Base-by-base conservation (phyloP, 306 rosid genomes). In the Mimosa pudica region DNA sequence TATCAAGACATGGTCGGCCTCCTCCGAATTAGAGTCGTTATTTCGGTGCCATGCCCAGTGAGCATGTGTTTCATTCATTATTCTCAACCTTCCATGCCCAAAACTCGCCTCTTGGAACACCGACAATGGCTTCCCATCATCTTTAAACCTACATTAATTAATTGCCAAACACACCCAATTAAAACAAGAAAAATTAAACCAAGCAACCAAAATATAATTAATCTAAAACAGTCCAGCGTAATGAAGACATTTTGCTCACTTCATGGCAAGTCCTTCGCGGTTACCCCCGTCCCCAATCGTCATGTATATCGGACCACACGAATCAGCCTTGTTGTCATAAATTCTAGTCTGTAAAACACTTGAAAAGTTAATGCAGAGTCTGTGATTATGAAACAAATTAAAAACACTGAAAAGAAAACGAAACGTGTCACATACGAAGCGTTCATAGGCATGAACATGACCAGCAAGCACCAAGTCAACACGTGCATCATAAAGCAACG, bases 11-110 rank as follows among this genome's bases (percentile, higher is more conserved):
- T 32, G 49, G 52, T 92, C 97, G 6, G 93, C 92, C 24, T 84
- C 87, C 41, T 86, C 51, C 6, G 87, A 73, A 70, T 77, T 60
- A 8, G 48, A 2, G 44, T 92, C 94, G 47, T 92, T 85, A 92
- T 92, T 92, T 33, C 97, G 92, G 75, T 92, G 92, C 97, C 97
- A 92, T 52, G 91, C 85, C 97, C 96, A 89, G 5, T 84, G 74
- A 70, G 96, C 96, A 74, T 86, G 92, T 8, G 97, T 89, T 67
- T 84, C 92, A 55, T 90, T 89, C 44, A 85, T 0, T 52, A 90
- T 82, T 71, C 83, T 68, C 73, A 92, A 80, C 70, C 97, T 85
- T 82, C 90, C 96, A 75, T 93, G 97, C 42, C 97, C 94, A 77
- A 93, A 93, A 68, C 94, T 91, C 76, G 98, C 75, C 78, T 93